Evolutionary conservation across 768 basidiomycete species (phyloP).

Genomic region (Pleurotus sapidus): DNA sequence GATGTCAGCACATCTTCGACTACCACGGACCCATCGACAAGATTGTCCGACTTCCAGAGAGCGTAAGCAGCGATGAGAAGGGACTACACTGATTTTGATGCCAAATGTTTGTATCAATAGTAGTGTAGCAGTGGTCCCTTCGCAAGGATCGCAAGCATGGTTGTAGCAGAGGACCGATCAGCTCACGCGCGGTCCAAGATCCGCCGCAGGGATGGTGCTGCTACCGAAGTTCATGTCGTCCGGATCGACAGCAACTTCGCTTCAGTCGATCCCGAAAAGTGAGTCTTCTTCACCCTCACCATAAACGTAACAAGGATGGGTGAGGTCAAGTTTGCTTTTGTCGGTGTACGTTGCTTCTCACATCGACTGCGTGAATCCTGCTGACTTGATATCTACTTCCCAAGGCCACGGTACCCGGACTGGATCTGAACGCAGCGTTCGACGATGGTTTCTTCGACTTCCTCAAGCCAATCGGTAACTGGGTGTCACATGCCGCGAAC

Average conservation of each 20-base stretch:
- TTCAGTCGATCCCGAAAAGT: conserved; percentile 18
- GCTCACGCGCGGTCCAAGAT: conserved; percentile 16
- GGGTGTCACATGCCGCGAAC: background rate
- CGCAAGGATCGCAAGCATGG: conserved; percentile 29
- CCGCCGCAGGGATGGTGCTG: conserved; percentile 20
- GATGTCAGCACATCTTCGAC: conserved; percentile 38
- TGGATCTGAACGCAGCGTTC: conserved; percentile 1
- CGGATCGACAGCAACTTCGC: conserved; percentile 32
- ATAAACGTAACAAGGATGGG: background rate
- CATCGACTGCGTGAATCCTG: background rate
- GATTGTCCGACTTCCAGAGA: conserved; percentile 50
- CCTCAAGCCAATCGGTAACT: background rate
- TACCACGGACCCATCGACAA: conserved; percentile 41
- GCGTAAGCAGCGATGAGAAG: conserved; percentile 27
- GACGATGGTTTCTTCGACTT: background rate
- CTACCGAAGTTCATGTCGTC: conserved; percentile 29
- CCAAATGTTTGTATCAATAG: background rate
- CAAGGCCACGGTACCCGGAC: background rate
- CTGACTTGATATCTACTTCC: no score
- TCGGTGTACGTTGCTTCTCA: background rate
- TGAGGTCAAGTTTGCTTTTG: conserved; percentile 1
- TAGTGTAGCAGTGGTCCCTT: conserved; percentile 15
- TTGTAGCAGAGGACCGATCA: conserved; percentile 34
- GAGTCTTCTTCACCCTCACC: background rate
- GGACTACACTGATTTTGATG: background rate